Percentiles rank a stretch among this genome's conserved stretches.
These are phyloP conservation scores for Colletotrichum tamarilloi DNA, from an alignment of 2,329 filamentous ascomycete species.

Conservation along the genomic window DNA sequence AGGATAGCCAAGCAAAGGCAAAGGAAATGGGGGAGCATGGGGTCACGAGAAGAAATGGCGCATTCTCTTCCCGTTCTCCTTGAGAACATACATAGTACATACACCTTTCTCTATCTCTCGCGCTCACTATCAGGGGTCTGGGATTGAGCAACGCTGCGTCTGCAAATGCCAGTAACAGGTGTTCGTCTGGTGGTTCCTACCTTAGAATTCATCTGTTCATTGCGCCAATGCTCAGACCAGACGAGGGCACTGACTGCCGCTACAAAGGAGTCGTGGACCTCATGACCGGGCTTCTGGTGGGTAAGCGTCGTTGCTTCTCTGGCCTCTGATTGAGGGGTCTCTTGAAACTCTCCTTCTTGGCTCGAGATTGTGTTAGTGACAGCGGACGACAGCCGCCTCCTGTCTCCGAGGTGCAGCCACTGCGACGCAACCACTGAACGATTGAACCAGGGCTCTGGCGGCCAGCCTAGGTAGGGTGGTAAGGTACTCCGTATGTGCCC, in stretches of 20 bases:
- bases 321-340: conserved; percentile 13
- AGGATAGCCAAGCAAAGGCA: not conserved
- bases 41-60: conserved; percentile 5
- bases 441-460: not conserved
- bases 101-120: not conserved
- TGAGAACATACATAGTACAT: not conserved
- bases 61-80: not conserved
- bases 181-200: conserved; percentile 12
- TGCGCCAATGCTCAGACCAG: not conserved
- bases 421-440: not conserved
- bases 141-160: not conserved
- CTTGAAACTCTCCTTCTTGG: not conserved
- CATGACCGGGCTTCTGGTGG: not conserved
- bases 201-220: not conserved
- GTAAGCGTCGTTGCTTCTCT: conserved; percentile 22
- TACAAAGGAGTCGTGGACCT: not conserved
- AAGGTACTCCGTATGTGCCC: not conserved
- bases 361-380: conserved; percentile 8
- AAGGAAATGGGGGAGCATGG: not conserved
- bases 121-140: not conserved
- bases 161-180: not conserved
- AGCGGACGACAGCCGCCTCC: conserved; percentile 30
- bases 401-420: conserved; percentile 15
- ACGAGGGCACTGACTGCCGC: not conserved
- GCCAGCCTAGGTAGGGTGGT: too few species aligned